phyloP scores from a whole-genome alignment of 1,284 basidiomycete genomes.

The Flammula alnicola region DNA sequence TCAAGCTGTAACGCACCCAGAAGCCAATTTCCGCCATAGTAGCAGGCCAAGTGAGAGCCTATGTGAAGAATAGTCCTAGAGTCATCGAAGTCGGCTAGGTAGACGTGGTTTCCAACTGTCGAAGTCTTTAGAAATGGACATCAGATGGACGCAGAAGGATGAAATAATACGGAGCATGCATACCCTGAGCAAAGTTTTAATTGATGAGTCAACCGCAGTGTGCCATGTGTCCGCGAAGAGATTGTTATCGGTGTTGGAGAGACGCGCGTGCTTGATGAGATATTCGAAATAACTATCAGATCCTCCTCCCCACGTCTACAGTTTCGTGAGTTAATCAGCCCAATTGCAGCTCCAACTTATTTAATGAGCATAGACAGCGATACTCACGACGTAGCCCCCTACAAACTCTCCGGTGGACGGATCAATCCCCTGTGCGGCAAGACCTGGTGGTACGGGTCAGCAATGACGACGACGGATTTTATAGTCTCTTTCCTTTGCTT shows the following conservation, averaged over 20 bases:
- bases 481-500: not conserved
- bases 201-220: constrained; percentile 72
- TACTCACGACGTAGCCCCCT: constrained; percentile 65
- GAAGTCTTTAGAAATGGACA: constrained; percentile 55
- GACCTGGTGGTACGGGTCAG: constrained; percentile 36
- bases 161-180: constrained; percentile 13
- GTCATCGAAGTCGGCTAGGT: constrained; percentile 60
- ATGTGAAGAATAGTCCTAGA: constrained; percentile 54
- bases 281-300: constrained; percentile 79
- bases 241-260: constrained; percentile 64
- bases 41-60: constrained; percentile 73
- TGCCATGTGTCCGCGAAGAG: constrained; percentile 68
- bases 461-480: not conserved
- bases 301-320: constrained; percentile 73
- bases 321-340: too few relatives aligned
- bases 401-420: constrained; percentile 54
- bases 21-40: constrained; percentile 75
- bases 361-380: not conserved
- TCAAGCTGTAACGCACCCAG: constrained; percentile 53
- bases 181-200: constrained; percentile 57
- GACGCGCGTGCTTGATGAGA: constrained; percentile 72
- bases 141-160: constrained; percentile 14
- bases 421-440: constrained; percentile 64
- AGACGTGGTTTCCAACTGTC: constrained; percentile 62
- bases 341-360: too few relatives aligned